A percentile compares a stretch with the other conserved stretches of the same genome.
phyloP scores from a whole-genome alignment of 371 early-diverging fungal species.

The Apophysomyces elegans region DNA sequence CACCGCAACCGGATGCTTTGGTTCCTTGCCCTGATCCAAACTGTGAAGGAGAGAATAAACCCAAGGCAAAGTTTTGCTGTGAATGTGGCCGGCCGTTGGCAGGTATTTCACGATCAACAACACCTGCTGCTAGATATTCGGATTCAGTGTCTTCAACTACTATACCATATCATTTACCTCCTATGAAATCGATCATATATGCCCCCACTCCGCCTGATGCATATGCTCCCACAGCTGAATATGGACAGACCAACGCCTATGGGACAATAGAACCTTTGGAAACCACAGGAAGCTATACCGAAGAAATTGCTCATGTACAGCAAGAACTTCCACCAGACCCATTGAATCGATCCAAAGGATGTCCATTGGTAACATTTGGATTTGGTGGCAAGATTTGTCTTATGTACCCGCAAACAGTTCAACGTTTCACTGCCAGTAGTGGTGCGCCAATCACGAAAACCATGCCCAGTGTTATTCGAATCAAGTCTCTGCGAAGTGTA shows the following conservation, averaged over 20 bases:
- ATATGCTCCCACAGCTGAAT: conserved; percentile 19
- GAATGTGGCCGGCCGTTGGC: conserved; percentile 70
- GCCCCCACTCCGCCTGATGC: background rate
- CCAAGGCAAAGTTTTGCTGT: conserved; percentile 71
- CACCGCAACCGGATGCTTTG: conserved; percentile 37
- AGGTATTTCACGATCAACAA: conserved; percentile 47
- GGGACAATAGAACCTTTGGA: background rate
- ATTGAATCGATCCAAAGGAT: conserved; percentile 68
- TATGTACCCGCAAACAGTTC: conserved; percentile 75
- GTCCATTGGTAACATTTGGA: conserved; percentile 81
- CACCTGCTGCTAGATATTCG: conserved; percentile 31
- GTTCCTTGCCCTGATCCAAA: conserved; percentile 59
- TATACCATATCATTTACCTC: background rate
- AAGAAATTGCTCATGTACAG: conserved; percentile 29
- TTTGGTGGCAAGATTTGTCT: conserved; percentile 86
- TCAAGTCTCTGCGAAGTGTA: conserved; percentile 53
- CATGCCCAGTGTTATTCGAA: conserved; percentile 62
- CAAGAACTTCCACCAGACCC: conserved; percentile 57
- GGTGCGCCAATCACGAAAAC: conserved; percentile 53
- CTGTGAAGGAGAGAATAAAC: conserved; percentile 68
- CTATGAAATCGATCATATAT: background rate
- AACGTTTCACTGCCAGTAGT: conserved; percentile 60
- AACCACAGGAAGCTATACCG: background rate
- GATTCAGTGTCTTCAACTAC: background rate
- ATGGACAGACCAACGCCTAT: background rate